Evolutionary conservation across 2,329 filamentous ascomycete species (phyloP), one percentile per base, ranked within the genome.

Genomic region (Sclerotinia sclerotiorum): DNA sequence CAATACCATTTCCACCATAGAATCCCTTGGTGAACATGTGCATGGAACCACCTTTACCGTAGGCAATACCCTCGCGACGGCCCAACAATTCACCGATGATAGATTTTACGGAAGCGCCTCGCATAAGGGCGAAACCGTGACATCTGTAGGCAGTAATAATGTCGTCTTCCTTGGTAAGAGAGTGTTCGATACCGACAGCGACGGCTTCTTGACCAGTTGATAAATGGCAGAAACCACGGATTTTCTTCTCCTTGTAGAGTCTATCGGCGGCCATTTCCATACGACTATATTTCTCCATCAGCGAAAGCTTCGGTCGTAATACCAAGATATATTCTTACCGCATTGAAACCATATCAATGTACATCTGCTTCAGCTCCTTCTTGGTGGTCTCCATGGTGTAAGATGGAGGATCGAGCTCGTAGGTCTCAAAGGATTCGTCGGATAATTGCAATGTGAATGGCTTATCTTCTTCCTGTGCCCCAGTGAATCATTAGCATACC

Each of bases 171-270:
- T 92, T 93, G 77, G 88, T 92, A 79, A 99, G 91, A 74, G 94
- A 94, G 81, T 97, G 92, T 84, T 99, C 95, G 78, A 99, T 98
- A 80, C 95, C 95, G 76, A 94, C 90, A 69, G 95, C 93, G 74
- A 99, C 95, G 73, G 95, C 95, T 87, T 99, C 95, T 84, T 99
- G 95, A 72, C 95, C 95, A 70, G 91, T 97, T 69, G 95, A 98
- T 82, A 99, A 84, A 84, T 99, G 95, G 85, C 95, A 99, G 91
- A 99, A 99, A 84, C 95, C 95, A 77, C 95, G 92, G 77, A 99
- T 98, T 88, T 99, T 98, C 90, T 99, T 99, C 86, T 98, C 95
- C 87, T 99, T 99, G 92, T 99, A 99, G 78, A 99, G 86, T 80
- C 94, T 89, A 81, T 99, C 95, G 84, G 95, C 93, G 74, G 94